These are phyloP conservation scores for Ophiocordyceps camponoti-saundersi DNA, from an alignment of 2,329 filamentous ascomycete species.

Conservation along the genomic window DNA sequence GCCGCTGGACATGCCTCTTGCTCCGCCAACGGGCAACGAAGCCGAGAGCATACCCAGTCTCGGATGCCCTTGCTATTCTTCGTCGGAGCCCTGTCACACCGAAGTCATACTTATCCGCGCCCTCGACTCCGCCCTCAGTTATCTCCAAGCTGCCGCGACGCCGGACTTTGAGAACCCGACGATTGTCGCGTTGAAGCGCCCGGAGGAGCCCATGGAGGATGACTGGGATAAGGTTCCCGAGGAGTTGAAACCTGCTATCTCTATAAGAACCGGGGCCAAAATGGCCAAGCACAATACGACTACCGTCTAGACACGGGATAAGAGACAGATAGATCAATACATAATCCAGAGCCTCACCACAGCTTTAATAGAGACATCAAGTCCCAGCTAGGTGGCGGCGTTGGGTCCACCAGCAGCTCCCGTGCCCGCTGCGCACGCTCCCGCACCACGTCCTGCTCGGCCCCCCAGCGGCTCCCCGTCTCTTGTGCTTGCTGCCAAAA, in stretches of 20 bases:
- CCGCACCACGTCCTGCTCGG: constrained; percentile 35
- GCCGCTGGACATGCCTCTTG: constrained; percentile 33
- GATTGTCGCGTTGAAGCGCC: constrained; percentile 13
- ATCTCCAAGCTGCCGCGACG: constrained; percentile 39
- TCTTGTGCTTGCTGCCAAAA: constrained; percentile 14
- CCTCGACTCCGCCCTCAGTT: constrained; percentile 36
- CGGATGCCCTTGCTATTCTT: constrained; percentile 54
- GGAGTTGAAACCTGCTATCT: background rate
- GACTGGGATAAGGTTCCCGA: constrained; percentile 15
- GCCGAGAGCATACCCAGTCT: constrained; percentile 22
- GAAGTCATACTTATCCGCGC: constrained; percentile 47
- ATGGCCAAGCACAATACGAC: too few species aligned
- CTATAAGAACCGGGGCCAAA: background rate
- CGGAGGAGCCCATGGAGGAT: constrained; percentile 9
- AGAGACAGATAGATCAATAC: background rate
- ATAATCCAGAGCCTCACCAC: constrained; percentile 15
- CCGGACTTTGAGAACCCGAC: constrained; percentile 21
- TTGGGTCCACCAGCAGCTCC: constrained; percentile 33
- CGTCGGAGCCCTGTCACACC: constrained; percentile 37
- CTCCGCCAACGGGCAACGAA: constrained; percentile 31
- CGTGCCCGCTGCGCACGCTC: constrained; percentile 32
- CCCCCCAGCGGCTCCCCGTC: constrained; percentile 30
- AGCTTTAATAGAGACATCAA: constrained; percentile 22
- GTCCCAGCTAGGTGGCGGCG: constrained; percentile 16
- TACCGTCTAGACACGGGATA: too few species aligned